Evolutionary conservation across 495 filamentous ascomycete genomes (phyloP), one percentile per base, ranked within the genome.

Genomic region (Neurospora sp.): DNA sequence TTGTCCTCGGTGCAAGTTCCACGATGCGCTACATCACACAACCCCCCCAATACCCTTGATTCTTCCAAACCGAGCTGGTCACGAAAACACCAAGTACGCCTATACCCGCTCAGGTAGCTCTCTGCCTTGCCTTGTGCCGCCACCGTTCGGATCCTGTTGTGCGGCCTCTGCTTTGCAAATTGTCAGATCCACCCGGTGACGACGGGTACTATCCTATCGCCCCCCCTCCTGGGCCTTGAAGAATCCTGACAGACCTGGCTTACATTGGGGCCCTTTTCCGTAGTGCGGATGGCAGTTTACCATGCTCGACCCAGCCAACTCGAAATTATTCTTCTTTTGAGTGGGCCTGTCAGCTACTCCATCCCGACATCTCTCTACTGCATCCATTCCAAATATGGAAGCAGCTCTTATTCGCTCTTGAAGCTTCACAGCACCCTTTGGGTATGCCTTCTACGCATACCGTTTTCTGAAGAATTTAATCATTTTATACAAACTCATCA

Each of bases 311-410:
- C 48, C 5, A 34, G 28, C 54, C 28, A 17, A 28, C 54, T 34
- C 28, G 54, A 66, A 8, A 66, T 66, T 34, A 2, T 66, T 66
- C 15, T 48, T 48, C 19, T 62, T 69, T 73, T 74, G 69, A 76
- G 75, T 75, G 75, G 71, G 37, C 36, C 76, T 37, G 17, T n/a
- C 59, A 38, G 45, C 39, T 75, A 72, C 70, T 73, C 74, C 71
- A 73, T 7, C 76, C 70, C 7, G 54, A 34, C 31, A 17, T 62
- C 3, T 36, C 54, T 75, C 15, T 69, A 39, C 74, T 71, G 71
- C 69, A 71, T 40, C 76, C 69, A 42, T 21, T 39, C 71, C 71
- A 72, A 34, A 17, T 71, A 70, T 75, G 70, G 71, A 70, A 72
- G 70, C 73, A 34, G 59, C 70, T 69, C 13, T 69, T 62, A 72